Evolutionary conservation across 805 yeast genomes (phyloP).

Genomic region (Jamesozyma hellenica): DNA sequence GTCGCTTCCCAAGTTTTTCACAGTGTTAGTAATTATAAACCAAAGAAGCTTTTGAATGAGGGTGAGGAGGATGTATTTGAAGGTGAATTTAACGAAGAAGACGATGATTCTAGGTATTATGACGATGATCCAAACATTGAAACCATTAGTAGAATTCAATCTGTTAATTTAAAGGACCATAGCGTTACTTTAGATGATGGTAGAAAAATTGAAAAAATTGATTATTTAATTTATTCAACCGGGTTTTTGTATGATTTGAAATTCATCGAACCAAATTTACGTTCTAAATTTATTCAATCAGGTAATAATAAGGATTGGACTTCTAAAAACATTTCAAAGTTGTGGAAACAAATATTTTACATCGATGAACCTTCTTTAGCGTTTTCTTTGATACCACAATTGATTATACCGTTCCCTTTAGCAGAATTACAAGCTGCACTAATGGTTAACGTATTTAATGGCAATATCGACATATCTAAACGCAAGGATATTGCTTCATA

Average conservation of each 20-base stretch:
- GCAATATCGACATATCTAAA: slow-evolving; percentile 41
- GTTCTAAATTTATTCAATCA: slow-evolving; percentile 11
- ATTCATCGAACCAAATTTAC: slow-evolving; percentile 27
- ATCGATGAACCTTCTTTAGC: slow-evolving; percentile 54
- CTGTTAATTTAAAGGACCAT: slow-evolving; percentile 19
- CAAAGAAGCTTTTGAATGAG: slow-evolving; percentile 25
- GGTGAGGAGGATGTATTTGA: too few species aligned
- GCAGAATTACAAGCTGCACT: slow-evolving; percentile 58
- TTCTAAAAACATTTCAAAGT: slow-evolving; percentile 27
- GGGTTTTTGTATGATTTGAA: slow-evolving; percentile 43
- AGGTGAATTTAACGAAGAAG: not conserved
- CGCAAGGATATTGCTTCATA: not conserved
- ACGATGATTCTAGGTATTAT: slow-evolving; percentile 13
- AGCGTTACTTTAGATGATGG: slow-evolving; percentile 29
- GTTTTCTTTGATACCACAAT: slow-evolving; percentile 51
- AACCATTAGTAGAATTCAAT: slow-evolving; percentile 24
- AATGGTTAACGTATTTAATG: slow-evolving; percentile 52
- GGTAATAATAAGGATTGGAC: slow-evolving; percentile 1
- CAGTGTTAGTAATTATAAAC: slow-evolving; percentile 41
- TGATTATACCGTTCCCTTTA: slow-evolving; percentile 52
- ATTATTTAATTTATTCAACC: slow-evolving; percentile 38
- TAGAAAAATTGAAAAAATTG: slow-evolving; percentile 23
- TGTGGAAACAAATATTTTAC: slow-evolving; percentile 53
- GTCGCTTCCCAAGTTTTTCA: slow-evolving; percentile 29
- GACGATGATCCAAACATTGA: slow-evolving; percentile 5